Evolutionary conservation across 192 early-diverging fungal species (phyloP).

Genomic region (Dissophora ornata): DNA sequence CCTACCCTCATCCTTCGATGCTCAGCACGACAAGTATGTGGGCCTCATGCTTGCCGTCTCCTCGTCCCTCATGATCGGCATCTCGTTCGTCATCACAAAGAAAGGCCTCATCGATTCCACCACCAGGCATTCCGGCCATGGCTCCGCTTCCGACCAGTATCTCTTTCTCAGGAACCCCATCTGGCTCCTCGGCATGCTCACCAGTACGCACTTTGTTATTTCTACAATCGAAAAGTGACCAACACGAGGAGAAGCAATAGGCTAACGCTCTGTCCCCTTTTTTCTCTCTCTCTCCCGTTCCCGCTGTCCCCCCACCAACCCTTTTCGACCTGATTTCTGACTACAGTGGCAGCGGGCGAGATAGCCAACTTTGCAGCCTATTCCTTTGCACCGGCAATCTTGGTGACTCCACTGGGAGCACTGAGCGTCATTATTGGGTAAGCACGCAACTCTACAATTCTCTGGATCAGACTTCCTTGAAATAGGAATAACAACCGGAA

Average conservation of each 20-base stretch:
- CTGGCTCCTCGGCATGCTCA: conserved; percentile 92
- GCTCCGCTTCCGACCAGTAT: conserved; percentile 77
- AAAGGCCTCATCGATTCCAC: conserved; percentile 89
- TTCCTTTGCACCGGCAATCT: conserved; percentile 94
- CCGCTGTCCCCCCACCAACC: background rate
- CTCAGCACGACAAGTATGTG: conserved; percentile 77
- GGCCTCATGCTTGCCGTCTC: conserved; percentile 90
- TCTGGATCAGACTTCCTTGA: too few relatives aligned
- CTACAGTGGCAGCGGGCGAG: conserved; percentile 94
- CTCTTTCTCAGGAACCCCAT: conserved; percentile 87
- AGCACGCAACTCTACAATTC: too few relatives aligned
- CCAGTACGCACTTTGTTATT: conserved; percentile 71
- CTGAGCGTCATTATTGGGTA: conserved; percentile 90
- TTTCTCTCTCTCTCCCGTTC: background rate
- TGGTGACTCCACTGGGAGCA: conserved; percentile 94
- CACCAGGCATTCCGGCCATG: conserved; percentile 63
- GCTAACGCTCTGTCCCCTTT: too few relatives aligned
- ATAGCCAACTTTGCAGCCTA: conserved; percentile 95
- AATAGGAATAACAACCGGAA: conserved; percentile 27
- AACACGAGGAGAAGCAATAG: background rate
- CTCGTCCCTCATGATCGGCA: conserved; percentile 90
- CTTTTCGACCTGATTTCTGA: background rate
- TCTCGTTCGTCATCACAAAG: conserved; percentile 94
- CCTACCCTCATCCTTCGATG: too few relatives aligned
- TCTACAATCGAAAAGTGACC: background rate